phyloP scores from a whole-genome alignment of 495 filamentous ascomycete genomes.

The Aspergillus panamensis region DNA sequence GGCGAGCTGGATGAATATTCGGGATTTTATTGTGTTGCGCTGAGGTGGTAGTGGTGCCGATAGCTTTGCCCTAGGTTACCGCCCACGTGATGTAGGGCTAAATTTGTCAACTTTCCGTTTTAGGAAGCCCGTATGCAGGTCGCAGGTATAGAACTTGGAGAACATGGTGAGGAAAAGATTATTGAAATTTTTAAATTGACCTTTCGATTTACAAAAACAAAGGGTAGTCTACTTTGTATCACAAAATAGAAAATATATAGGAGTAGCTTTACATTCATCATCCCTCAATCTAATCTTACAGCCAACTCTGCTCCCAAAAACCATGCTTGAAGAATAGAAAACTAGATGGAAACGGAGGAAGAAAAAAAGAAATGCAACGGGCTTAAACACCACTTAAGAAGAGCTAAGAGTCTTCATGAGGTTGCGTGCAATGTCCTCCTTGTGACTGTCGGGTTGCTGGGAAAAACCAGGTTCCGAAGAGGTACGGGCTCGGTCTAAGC shows the following conservation, averaged over 20 bases:
- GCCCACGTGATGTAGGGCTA: slow-evolving; percentile 13
- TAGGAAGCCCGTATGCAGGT: not conserved
- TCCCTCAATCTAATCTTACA: slow-evolving; percentile 42
- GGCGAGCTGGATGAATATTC: slow-evolving; percentile 41
- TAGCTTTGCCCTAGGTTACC: slow-evolving; percentile 14
- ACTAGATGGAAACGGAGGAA: not conserved
- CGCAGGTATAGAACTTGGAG: not conserved
- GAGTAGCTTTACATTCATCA: slow-evolving; percentile 34
- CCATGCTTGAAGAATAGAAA: slow-evolving; percentile 1
- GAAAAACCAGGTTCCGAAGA: not conserved
- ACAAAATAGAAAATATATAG: slow-evolving; percentile 25
- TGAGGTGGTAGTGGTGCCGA: slow-evolving; percentile 8
- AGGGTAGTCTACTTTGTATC: slow-evolving; percentile 30
- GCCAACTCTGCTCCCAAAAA: slow-evolving; percentile 26
- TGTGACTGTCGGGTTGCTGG: not conserved
- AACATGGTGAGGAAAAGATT: not conserved
- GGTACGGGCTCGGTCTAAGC: slow-evolving; percentile 29
- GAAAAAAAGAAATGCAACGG: not conserved
- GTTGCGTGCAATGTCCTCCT: slow-evolving; percentile 35
- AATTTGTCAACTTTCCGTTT: not conserved
- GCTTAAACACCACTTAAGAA: not conserved
- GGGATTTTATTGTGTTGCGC: slow-evolving; percentile 16
- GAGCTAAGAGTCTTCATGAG: slow-evolving; percentile 30
- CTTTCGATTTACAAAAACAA: slow-evolving; percentile 12
- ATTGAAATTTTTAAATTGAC: not conserved